Evolutionary conservation across 2,329 filamentous ascomycete species (phyloP).

Genomic region (Monilinia fructicola): DNA sequence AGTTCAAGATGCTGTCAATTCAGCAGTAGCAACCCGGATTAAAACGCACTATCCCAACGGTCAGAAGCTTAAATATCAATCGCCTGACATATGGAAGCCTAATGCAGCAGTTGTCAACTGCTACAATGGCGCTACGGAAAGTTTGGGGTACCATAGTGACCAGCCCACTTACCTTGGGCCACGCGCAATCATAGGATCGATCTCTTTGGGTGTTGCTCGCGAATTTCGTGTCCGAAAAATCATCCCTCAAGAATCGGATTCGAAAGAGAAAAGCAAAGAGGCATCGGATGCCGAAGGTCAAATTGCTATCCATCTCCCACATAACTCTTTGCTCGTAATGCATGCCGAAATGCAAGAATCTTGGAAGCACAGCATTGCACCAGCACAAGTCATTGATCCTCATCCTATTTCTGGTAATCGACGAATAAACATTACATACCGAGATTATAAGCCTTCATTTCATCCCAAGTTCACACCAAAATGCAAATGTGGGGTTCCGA

Average conservation of each 20-base stretch:
- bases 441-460: conserved; percentile 75
- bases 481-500: conserved; percentile 71
- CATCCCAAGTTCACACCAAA: conserved; percentile 76
- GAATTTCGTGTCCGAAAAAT: conserved; percentile 86
- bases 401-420: conserved; percentile 79
- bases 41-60: conserved; percentile 64
- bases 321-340: conserved; percentile 93
- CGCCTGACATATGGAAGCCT: conserved; percentile 69
- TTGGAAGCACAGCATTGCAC: conserved; percentile 88
- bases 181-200: conserved; percentile 80
- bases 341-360: conserved; percentile 97
- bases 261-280: conserved; percentile 38
- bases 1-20: conserved; percentile 75
- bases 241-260: conserved; percentile 54
- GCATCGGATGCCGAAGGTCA: conserved; percentile 72
- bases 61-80: conserved; percentile 76
- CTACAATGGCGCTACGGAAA: conserved; percentile 78
- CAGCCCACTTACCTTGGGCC: conserved; percentile 92
- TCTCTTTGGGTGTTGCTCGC: conserved; percentile 87
- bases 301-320: conserved; percentile 88
- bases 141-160: conserved; percentile 89
- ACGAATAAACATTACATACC: conserved; percentile 91
- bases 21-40: conserved; percentile 72
- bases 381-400: conserved; percentile 73
- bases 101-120: conserved; percentile 96